These are phyloP conservation scores for Nissolia schottii DNA, from an alignment of 306 rosid genomes.

Conservation along the genomic window DNA sequence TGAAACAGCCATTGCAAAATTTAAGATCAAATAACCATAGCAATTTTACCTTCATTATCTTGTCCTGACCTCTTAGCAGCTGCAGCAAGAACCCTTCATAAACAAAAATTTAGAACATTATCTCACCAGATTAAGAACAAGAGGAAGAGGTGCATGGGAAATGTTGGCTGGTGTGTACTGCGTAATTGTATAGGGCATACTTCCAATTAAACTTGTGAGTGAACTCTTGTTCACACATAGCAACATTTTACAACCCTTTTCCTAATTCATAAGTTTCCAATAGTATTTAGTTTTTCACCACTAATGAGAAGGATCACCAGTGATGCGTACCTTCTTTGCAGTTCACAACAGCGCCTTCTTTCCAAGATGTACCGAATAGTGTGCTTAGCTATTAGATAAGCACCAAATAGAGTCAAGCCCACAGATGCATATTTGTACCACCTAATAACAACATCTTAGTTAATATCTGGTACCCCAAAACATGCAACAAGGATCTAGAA, in stretches of 20 bases:
- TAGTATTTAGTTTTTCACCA: constrained; percentile 13
- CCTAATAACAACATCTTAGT: constrained; percentile 45
- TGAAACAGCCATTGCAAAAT: constrained; percentile 7
- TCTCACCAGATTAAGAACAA: neutral
- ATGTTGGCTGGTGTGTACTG: constrained; percentile 1
- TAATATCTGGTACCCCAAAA: constrained; percentile 11
- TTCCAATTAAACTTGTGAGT: constrained; percentile 5
- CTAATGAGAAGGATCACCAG: constrained; percentile 20
- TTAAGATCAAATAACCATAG: neutral
- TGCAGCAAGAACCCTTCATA: constrained; percentile 90
- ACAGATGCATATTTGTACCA: constrained; percentile 88
- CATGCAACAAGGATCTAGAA: neutral
- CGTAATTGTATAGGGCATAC: neutral
- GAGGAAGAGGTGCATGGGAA: neutral
- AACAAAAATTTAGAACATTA: constrained; percentile 19
- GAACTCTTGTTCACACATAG: constrained; percentile 5
- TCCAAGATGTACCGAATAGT: constrained; percentile 63
- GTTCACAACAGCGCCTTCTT: constrained; percentile 59
- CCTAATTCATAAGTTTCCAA: neutral
- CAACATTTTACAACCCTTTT: neutral
- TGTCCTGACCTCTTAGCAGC: constrained; percentile 78
- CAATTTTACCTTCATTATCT: constrained; percentile 65
- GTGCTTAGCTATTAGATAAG: constrained; percentile 76
- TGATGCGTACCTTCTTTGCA: constrained; percentile 60
- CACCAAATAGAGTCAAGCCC: constrained; percentile 79